These are phyloP conservation scores for Heliamphora pulchella DNA, from an alignment of 179 eudicot species.

Conservation along the genomic window DNA sequence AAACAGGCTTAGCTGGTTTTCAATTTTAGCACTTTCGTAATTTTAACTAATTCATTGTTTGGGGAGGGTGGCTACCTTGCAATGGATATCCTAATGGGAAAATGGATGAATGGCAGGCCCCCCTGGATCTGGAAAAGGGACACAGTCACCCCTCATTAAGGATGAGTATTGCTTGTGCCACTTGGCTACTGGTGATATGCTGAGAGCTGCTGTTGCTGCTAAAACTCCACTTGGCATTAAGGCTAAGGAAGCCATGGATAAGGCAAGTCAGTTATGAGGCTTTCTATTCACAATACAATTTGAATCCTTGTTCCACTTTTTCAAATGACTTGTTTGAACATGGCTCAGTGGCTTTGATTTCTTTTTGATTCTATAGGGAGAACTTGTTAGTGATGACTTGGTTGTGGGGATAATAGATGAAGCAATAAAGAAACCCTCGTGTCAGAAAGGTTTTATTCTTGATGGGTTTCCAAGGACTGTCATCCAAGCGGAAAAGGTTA, in stretches of 20 bases:
- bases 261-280: conserved; percentile 30
- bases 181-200: conserved; percentile 97
- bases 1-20: not conserved
- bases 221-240: conserved; percentile 89
- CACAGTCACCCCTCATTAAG: conserved; percentile 88
- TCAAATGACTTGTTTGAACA: not conserved
- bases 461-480: conserved; percentile 98
- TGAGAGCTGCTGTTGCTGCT: conserved; percentile 95
- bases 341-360: not conserved
- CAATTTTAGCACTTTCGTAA: not conserved
- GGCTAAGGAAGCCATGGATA: conserved; percentile 95
- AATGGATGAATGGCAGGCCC: conserved; percentile 48
- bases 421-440: conserved; percentile 85
- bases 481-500: conserved; percentile 85
- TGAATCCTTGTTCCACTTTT: not conserved
- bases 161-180: conserved; percentile 97
- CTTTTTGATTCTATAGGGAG: conserved; percentile 50
- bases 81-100: not conserved
- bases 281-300: not conserved
- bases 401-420: conserved; percentile 95
- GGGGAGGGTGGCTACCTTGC: not conserved
- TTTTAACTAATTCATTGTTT: not conserved
- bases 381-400: conserved; percentile 90
- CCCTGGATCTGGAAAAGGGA: conserved; percentile 97
- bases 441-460: conserved; percentile 91